Evolutionary conservation across 2,329 filamentous ascomycete genomes (phyloP), one percentile per base, ranked within the genome.

Genomic region (Pyricularia sp.): DNA sequence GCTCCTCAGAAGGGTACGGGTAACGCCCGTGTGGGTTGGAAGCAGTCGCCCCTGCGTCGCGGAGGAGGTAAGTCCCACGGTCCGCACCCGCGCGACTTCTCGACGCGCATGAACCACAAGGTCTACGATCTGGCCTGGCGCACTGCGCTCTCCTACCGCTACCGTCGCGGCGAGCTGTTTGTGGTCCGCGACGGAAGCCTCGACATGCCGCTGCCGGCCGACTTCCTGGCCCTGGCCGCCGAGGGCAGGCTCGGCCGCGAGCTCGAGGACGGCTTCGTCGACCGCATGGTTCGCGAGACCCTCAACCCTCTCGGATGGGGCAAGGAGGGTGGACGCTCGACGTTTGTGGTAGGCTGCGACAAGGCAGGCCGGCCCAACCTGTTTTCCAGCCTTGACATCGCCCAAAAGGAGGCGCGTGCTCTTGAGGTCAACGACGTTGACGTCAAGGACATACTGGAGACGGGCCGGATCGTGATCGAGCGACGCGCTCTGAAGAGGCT

Each of bases 41-140:
- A 86, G 77, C 93, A 97, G 79, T 93, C 89, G 64, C 95, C 95
- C 2, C 86, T 96, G 78, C 81, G 93, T 61, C 85, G 85, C 71
- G 95, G 95, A 72, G 95, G 95, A 79, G 94, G 93, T 79, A 94
- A 96, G 74, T 84, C 89, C 0, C 92, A 93, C 76, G 95, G 95
- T n/a, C 95, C 95, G 31, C 90, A 94, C 74, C 94, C 94, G 30
- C 87, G 95, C 77, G 93, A 98, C 81, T 99, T 99, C 77, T 87
- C 88, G 70, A 96, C 94, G 26, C 86, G 86, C 20, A 84, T 99
- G 69, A 93, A 91, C 74, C 86, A 86, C 77, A 98, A 98, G 82
- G 88, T 97, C 65, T 99, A 99, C 82, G 94, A 98, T 80, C 85
- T 96, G 74, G 95, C 95, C 11, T 98, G 93, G 92, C 88, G 95